These are phyloP conservation scores for Penicillium herquei DNA, from an alignment of 495 filamentous ascomycete genomes.

Conservation along the genomic window DNA sequence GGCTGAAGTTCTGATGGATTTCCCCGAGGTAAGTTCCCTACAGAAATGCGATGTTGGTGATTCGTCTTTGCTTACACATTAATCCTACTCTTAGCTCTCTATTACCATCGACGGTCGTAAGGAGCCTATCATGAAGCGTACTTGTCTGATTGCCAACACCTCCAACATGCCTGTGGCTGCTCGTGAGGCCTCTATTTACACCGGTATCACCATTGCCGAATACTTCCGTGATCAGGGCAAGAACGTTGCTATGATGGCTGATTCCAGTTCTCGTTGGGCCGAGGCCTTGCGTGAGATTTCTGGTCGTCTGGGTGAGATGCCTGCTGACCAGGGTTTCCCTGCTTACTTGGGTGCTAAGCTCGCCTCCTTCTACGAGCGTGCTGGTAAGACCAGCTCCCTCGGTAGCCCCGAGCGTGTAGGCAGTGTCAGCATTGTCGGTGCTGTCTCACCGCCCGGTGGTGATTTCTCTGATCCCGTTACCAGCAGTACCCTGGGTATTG, in stretches of 20 bases:
- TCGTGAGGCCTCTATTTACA: conserved; percentile 98
- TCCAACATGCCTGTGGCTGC: conserved; percentile 99
- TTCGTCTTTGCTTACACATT: no score
- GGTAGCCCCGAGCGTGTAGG: conserved; percentile 86
- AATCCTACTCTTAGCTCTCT: conserved; percentile 55
- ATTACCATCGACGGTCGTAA: conserved; percentile 88
- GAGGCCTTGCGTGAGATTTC: conserved; percentile 98
- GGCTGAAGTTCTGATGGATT: conserved; percentile 99
- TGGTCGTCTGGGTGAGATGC: conserved; percentile 98
- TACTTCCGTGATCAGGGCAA: conserved; percentile 99
- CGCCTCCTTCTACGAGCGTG: conserved; percentile 98
- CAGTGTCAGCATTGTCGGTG: conserved; percentile 96
- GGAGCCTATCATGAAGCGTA: conserved; percentile 99
- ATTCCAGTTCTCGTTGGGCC: conserved; percentile 97
- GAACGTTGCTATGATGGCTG: conserved; percentile 99
- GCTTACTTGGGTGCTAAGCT: conserved; percentile 96
- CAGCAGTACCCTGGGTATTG: conserved; percentile 89
- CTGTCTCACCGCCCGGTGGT: conserved; percentile 95
- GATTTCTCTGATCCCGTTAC: conserved; percentile 99
- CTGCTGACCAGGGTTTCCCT: conserved; percentile 98
- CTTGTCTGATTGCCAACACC: conserved; percentile 96
- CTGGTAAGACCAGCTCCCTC: conserved; percentile 78
- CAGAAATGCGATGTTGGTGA: no score
- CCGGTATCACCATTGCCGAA: conserved; percentile 95
- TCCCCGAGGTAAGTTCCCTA: conserved; percentile 65